Evolutionary conservation across 805 yeast genomes (phyloP), one percentile per base, ranked within the genome.

Genomic region (Cyberlindnera mrakii): DNA sequence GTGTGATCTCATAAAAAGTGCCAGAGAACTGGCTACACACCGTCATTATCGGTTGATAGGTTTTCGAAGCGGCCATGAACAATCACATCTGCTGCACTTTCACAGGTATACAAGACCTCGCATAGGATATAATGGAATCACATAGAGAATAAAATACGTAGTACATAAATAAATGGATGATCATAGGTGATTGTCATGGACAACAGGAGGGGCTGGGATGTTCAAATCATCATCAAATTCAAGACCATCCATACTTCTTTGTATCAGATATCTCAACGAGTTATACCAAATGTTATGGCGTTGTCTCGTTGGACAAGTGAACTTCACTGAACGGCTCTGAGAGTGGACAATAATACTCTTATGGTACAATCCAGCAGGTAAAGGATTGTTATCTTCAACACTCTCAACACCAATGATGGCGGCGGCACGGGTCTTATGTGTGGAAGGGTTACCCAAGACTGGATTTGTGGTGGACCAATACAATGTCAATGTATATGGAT

Each of bases 271-370:
- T 42, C 84, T 74, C 48, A 91, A 68, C 0, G 96, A 85, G 55
- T 86, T 83, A 61, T 73, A 82, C 99, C 99, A 91, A 33, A 88
- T 80, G 57, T 86, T 86, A 61, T 91, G 98, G 35, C 96, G 78
- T 50, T 81, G 82, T 57, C 93, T 75, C 1, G 88, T 85, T 6
- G 93, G 81, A 64, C 97, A 90, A 0, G 98, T 91, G 41, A 91
- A 68, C 63, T 82, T 86, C 51, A 91, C 65, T 4, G 77, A 67
- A 41, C 82, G 76, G 16, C 58, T 54, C 40, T 76, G 77, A 3
- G 96, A 80, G 45, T 74, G 82, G 33, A 93, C 77, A 39, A 90
- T 62, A 41, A 91, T 82, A 56, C 93, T 80, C 72, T 85, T 87
- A 63, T 85, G 86, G 62, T 83, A 86, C 33, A 91, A 65, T 0